Conservation (phyloP, 78 protist genomes). For the Cyanophora paradoxa region DNA sequence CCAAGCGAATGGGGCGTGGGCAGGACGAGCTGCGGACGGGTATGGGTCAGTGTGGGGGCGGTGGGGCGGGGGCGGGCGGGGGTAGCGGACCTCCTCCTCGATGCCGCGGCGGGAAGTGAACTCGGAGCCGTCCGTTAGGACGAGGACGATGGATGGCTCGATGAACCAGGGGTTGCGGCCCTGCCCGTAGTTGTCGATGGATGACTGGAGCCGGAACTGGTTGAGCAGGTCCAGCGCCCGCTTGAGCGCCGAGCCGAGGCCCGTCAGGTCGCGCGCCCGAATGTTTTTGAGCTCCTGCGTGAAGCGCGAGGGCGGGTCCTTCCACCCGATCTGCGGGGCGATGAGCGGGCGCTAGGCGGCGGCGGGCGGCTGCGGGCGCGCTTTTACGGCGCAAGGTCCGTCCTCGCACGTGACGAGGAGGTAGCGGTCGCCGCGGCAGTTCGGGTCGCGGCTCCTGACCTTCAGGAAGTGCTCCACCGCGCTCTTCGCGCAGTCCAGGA, state of each 20-base stretch:
- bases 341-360: too few species aligned
- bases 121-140: background rate
- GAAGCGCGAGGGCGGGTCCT: too few species aligned
- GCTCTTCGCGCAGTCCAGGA: background rate
- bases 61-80: too few species aligned
- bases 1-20: too few species aligned
- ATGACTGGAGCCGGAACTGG: background rate
- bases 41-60: too few species aligned
- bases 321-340: too few species aligned
- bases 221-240: background rate
- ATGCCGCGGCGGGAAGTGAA: background rate
- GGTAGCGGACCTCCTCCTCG: too few species aligned
- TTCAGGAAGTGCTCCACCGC: background rate
- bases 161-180: background rate
- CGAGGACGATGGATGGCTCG: background rate
- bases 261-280: background rate
- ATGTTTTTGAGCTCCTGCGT: background rate
- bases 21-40: too few species aligned
- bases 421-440: background rate
- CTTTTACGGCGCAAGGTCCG: background rate
- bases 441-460: background rate
- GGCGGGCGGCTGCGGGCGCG: background rate
- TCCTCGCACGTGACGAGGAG: background rate
- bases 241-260: background rate
- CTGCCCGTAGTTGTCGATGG: background rate